These are phyloP conservation scores for Entophlyctis helioformis DNA, from an alignment of 192 early-diverging fungal species.

Conservation along the genomic window DNA sequence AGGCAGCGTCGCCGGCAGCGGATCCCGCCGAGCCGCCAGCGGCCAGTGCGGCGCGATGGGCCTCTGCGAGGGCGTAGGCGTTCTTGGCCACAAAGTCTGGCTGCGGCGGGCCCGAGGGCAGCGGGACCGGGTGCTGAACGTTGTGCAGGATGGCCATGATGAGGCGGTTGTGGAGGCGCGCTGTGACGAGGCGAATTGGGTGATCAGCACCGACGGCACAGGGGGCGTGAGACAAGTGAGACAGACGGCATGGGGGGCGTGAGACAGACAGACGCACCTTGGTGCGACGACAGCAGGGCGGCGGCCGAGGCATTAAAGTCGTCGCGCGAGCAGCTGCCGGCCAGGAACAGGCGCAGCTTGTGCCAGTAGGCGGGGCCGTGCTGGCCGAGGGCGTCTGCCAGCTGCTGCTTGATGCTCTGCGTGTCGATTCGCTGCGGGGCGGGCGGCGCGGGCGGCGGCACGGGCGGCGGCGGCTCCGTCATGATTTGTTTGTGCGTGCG, in stretches of 20 bases:
- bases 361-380: constrained; percentile 26
- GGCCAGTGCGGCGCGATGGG: too few relatives aligned
- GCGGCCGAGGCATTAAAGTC: constrained; percentile 12
- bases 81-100: too few relatives aligned
- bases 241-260: background rate
- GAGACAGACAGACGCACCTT: constrained; percentile 1
- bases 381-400: constrained; percentile 21
- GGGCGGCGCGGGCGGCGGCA: too few relatives aligned
- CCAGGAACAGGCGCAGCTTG: constrained; percentile 19
- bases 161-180: constrained; percentile 19
- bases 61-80: too few relatives aligned
- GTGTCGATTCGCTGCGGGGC: constrained; percentile 30
- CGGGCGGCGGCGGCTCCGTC: too few relatives aligned
- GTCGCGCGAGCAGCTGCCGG: constrained; percentile 4
- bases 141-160: constrained; percentile 27
- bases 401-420: constrained; percentile 22
- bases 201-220: background rate
- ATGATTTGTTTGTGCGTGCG: too few relatives aligned
- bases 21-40: too few relatives aligned
- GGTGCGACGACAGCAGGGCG: constrained; percentile 8
- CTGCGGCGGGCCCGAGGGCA: too few relatives aligned
- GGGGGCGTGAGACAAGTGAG: background rate
- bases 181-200: background rate
- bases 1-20: too few relatives aligned
- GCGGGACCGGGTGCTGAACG: too few relatives aligned